A percentile compares a stretch with the other conserved stretches of the same genome.
phyloP scores from a whole-genome alignment of 495 filamentous ascomycete genomes.

The Daldinia decipiens region DNA sequence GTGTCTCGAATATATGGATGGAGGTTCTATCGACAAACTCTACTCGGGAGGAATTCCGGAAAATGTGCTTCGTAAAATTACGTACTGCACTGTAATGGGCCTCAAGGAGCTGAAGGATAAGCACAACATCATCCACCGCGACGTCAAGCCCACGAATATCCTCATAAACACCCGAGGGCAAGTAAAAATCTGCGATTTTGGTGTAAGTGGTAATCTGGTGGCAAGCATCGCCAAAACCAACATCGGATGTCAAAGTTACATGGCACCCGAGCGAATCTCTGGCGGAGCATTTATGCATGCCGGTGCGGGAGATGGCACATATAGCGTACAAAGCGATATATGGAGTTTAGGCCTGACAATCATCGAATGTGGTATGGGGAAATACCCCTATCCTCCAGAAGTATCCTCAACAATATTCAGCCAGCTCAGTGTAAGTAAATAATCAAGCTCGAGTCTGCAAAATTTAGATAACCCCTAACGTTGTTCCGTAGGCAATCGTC shows the following conservation, averaged over 20 bases:
- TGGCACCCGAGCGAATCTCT: slow-evolving; percentile 96
- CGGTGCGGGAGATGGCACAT: slow-evolving; percentile 81
- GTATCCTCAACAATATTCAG: slow-evolving; percentile 99
- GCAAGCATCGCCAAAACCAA: slow-evolving; percentile 99
- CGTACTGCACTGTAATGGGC: slow-evolving; percentile 89
- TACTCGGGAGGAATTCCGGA: slow-evolving; percentile 96
- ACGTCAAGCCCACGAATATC: slow-evolving; percentile 99
- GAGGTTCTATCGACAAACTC: slow-evolving; percentile 96
- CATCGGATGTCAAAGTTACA: slow-evolving; percentile 99
- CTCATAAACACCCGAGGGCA: slow-evolving; percentile 89
- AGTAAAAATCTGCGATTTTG: slow-evolving; percentile 98
- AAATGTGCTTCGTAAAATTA: slow-evolving; percentile 86
- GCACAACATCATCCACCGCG: slow-evolving; percentile 98
- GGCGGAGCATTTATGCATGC: slow-evolving; percentile 82
- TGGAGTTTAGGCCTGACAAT: slow-evolving; percentile 96
- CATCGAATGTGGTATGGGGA: slow-evolving; percentile 95
- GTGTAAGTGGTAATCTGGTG: slow-evolving; percentile 95
- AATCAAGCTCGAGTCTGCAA: slow-evolving; percentile 22
- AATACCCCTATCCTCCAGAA: slow-evolving; percentile 97
- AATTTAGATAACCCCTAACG: slow-evolving; percentile 39
- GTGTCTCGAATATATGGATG: slow-evolving; percentile 99
- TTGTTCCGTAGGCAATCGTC: slow-evolving; percentile 83
- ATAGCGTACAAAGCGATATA: slow-evolving; percentile 97
- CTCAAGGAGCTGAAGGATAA: slow-evolving; percentile 95
- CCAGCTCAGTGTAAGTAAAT: slow-evolving; percentile 86